Percentiles rank a stretch among this genome's conserved stretches.
Conservation (phyloP, 805 yeast genomes). For the Diddensiella transvaalensis region DNA sequence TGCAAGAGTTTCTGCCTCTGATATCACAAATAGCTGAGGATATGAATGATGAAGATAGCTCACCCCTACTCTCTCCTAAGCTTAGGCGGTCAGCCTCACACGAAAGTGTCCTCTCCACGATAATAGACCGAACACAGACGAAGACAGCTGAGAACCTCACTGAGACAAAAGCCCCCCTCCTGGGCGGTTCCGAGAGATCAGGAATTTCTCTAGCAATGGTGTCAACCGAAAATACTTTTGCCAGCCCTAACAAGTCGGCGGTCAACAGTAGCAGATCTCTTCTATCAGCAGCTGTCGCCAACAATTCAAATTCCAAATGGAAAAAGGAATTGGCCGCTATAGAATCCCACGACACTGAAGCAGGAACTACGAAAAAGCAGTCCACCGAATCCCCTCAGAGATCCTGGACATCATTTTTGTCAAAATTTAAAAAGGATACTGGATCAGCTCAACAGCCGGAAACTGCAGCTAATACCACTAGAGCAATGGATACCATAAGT, state of each 20-base stretch:
- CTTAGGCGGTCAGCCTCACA: conserved; percentile 13
- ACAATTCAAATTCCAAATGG: conserved; percentile 1
- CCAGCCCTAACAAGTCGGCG: neutral
- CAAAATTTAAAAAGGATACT: neutral
- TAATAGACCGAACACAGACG: too few relatives aligned
- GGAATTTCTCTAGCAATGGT: conserved; percentile 1
- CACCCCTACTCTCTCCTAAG: conserved; percentile 1
- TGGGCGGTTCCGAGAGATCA: conserved; percentile 1
- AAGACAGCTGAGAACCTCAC: neutral
- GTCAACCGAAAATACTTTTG: conserved; percentile 2
- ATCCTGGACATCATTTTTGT: conserved; percentile 12
- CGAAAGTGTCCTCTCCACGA: conserved; percentile 10
- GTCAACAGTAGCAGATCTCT: conserved; percentile 1
- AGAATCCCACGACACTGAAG: neutral
- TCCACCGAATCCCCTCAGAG: neutral
- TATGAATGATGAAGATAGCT: neutral
- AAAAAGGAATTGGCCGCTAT: conserved; percentile 1
- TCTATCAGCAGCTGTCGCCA: conserved; percentile 9
- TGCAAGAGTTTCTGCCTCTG: neutral
- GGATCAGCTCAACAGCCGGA: neutral
- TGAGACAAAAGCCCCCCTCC: neutral
- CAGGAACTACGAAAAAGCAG: neutral
- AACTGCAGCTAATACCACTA: neutral
- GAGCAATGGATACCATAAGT: neutral
- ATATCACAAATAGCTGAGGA: neutral